Conservation (phyloP, 1,284 basidiomycete species). For the Veloboletus limbatus region DNA sequence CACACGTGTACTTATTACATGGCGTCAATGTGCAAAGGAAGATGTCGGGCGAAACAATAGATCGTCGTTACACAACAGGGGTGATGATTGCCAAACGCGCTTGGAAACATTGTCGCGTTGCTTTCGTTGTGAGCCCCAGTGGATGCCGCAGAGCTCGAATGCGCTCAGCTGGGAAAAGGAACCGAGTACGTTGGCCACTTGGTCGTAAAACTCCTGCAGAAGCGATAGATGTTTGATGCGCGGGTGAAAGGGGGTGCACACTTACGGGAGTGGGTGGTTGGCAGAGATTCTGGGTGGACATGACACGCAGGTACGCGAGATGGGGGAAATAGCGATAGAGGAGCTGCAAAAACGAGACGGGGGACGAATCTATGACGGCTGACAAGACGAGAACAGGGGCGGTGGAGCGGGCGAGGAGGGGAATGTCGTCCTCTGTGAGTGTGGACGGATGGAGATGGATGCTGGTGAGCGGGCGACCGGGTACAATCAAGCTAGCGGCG, state of each 20-base stretch:
- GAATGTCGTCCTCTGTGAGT: conserved; percentile 52
- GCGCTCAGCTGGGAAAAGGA: conserved; percentile 53
- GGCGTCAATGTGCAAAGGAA: conserved; percentile 39
- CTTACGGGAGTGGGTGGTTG: conserved; percentile 48
- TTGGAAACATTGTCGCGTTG: conserved; percentile 34
- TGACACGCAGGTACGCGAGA: conserved; percentile 51
- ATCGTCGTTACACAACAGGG: conserved; percentile 37
- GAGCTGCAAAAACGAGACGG: conserved; percentile 43
- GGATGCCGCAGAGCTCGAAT: conserved; percentile 72
- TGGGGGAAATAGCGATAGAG: conserved; percentile 45
- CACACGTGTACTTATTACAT: conserved; percentile 3
- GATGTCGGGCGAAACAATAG: conserved; percentile 35
- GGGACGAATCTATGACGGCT: conserved; percentile 44
- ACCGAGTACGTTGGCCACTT: conserved; percentile 55
- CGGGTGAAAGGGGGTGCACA: conserved; percentile 12
- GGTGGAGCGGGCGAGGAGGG: conserved; percentile 46
- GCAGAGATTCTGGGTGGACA: conserved; percentile 47
- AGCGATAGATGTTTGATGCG: conserved; percentile 15
- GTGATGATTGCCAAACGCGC: conserved; percentile 51
- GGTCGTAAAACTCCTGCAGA: conserved; percentile 57
- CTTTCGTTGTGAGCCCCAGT: conserved; percentile 55
- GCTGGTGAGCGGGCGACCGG: conserved; percentile 59
- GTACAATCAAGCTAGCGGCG: conserved; percentile 52
- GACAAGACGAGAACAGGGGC: conserved; percentile 43
- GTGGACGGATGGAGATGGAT: conserved; percentile 58